A percentile compares a stretch with the other conserved stretches of the same genome.
phyloP scores from a whole-genome alignment of 2,329 filamentous ascomycete species.

The Penicillium sp. region DNA sequence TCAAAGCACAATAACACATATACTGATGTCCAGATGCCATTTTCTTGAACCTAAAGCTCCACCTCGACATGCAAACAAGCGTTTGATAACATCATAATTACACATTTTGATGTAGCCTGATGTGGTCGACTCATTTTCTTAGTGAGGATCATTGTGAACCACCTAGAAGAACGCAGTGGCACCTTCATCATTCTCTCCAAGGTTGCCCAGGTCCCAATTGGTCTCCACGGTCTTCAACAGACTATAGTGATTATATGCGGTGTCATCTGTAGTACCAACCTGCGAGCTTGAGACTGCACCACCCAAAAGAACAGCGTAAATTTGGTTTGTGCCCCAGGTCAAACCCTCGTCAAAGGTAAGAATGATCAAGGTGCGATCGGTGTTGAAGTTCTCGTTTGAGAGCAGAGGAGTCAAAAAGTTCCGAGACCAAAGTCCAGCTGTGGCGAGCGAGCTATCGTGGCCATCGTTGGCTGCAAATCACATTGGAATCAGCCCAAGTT shows the following conservation, averaged over 20 bases:
- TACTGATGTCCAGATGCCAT: too few species aligned
- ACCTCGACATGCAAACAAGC: too few species aligned
- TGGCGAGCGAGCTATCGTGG: background rate
- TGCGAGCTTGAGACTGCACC: background rate
- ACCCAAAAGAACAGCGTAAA: background rate
- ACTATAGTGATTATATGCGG: background rate
- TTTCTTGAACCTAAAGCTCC: too few species aligned
- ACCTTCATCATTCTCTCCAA: background rate
- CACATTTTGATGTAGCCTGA: too few species aligned
- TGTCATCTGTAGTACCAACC: background rate
- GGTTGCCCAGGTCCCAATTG: background rate
- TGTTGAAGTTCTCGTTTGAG: background rate
- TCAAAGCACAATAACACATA: too few species aligned
- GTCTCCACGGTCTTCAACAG: background rate
- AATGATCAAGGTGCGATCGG: background rate
- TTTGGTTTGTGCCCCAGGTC: background rate
- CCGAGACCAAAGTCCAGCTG: background rate
- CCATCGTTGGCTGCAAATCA: background rate
- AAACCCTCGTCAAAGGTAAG: background rate
- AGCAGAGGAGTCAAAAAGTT: background rate
- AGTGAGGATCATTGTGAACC: too few species aligned
- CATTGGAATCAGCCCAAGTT: background rate
- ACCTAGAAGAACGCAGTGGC: background rate
- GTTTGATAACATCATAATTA: too few species aligned
- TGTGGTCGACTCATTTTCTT: too few species aligned